Conservation (phyloP, 2,329 filamentous ascomycete species). For the Periconia macrospinosa region DNA sequence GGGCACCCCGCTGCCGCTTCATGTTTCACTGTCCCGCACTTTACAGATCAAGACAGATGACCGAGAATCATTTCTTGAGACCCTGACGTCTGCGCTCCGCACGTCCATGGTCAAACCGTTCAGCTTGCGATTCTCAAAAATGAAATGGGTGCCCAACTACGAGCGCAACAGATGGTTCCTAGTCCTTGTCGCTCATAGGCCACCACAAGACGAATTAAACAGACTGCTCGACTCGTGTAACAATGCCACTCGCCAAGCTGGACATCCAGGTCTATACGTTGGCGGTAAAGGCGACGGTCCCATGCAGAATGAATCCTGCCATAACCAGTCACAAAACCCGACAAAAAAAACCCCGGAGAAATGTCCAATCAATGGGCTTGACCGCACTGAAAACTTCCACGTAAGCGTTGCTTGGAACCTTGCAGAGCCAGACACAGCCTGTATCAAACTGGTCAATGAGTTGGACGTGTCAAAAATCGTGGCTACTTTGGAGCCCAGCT, state of each 20-base stretch:
- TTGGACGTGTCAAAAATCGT: constrained; percentile 25
- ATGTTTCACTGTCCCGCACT: constrained; percentile 87
- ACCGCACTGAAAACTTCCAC: constrained; percentile 70
- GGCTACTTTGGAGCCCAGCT: constrained; percentile 25
- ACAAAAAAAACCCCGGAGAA: constrained; percentile 12
- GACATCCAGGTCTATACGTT: constrained; percentile 72
- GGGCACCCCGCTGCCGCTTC: constrained; percentile 75
- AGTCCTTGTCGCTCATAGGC: constrained; percentile 64
- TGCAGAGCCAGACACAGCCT: constrained; percentile 28
- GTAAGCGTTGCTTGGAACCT: constrained; percentile 83
- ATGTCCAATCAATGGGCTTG: constrained; percentile 16
- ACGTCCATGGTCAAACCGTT: constrained; percentile 56
- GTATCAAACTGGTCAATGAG: constrained; percentile 22
- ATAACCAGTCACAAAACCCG: constrained; percentile 13
- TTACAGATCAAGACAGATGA: constrained; percentile 73
- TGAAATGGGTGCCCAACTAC: constrained; percentile 69
- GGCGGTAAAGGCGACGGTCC: constrained; percentile 33
- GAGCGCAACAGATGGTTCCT: constrained; percentile 78
- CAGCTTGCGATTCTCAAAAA: constrained; percentile 45
- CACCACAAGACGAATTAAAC: constrained; percentile 41
- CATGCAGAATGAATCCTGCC: constrained; percentile 19
- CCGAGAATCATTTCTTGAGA: constrained; percentile 67
- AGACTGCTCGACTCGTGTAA: constrained; percentile 70
- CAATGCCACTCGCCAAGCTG: constrained; percentile 58
- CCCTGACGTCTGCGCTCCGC: constrained; percentile 50